Percentiles rank a stretch among this genome's conserved stretches.
These are phyloP conservation scores for Dionaea muscipula DNA, from an alignment of 179 eudicot species.

Conservation along the genomic window DNA sequence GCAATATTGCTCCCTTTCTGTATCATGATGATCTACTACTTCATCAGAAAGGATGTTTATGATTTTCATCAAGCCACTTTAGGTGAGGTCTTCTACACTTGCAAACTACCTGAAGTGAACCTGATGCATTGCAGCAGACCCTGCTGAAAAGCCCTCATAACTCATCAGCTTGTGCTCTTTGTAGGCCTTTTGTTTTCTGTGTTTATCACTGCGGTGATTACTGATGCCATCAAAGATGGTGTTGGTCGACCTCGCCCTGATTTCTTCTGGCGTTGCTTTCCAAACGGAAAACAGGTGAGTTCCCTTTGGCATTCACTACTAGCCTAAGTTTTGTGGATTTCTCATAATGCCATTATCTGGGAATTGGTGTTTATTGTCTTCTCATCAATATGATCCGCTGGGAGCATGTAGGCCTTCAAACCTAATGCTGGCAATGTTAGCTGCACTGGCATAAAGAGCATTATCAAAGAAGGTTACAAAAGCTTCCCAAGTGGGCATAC, in stretches of 20 bases:
- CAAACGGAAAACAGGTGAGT: conserved; percentile 66
- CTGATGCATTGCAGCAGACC: neutral
- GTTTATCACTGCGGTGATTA: conserved; percentile 63
- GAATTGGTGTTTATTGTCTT: neutral
- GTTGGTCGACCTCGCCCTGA: conserved; percentile 97
- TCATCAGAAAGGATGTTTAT: conserved; percentile 67
- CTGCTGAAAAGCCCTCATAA: neutral
- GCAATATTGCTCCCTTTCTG: conserved; percentile 61
- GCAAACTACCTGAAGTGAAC: neutral
- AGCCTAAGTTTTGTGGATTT: neutral
- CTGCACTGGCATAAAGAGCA: conserved; percentile 56
- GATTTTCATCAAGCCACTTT: conserved; percentile 88
- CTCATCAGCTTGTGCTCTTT: conserved; percentile 5
- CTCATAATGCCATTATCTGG: conserved; percentile 5
- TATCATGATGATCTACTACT: conserved; percentile 51
- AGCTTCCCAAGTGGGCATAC: conserved; percentile 92
- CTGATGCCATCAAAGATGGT: conserved; percentile 88
- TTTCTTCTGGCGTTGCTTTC: conserved; percentile 98
- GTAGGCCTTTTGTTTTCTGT: conserved; percentile 75
- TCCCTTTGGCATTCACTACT: conserved; percentile 6
- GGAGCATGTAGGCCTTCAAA: conserved; percentile 29
- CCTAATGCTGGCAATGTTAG: conserved; percentile 40
- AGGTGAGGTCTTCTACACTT: conserved; percentile 31
- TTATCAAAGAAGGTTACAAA: conserved; percentile 78
- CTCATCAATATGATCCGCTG: conserved; percentile 4